A percentile compares a stretch with the other conserved stretches of the same genome.
These are phyloP conservation scores for Trypanosoma rangeli DNA, from an alignment of 208 protist genomes.

Conservation along the genomic window DNA sequence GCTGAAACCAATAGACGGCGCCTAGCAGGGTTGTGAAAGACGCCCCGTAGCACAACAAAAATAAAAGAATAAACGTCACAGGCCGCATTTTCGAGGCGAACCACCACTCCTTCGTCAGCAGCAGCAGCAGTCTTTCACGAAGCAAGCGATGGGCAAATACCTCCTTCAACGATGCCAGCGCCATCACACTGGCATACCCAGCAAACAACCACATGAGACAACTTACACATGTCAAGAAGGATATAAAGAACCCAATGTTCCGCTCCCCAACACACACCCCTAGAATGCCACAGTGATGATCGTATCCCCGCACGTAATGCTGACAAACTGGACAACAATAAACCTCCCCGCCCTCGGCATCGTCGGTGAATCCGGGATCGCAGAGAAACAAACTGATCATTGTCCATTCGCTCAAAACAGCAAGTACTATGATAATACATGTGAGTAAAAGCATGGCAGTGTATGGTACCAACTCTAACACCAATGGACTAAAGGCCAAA, in stretches of 20 bases:
- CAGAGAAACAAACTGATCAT: constrained; percentile 20
- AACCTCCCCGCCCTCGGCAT: constrained; percentile 16
- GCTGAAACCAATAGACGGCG: constrained; percentile 8
- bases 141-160: not conserved
- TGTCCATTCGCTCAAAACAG: constrained; percentile 11
- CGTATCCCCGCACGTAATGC: constrained; percentile 62
- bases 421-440: not conserved
- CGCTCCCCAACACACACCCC: constrained; percentile 71
- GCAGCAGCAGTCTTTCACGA: not conserved
- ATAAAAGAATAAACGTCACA: not conserved
- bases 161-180: not conserved
- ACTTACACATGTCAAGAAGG: constrained; percentile 34
- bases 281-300: constrained; percentile 81
- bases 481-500: constrained; percentile 5
- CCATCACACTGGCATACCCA: not conserved
- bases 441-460: not conserved
- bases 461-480: constrained; percentile 2
- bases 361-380: constrained; percentile 51
- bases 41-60: constrained; percentile 3
- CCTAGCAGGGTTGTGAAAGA: constrained; percentile 2
- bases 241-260: constrained; percentile 76
- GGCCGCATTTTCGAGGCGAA: not conserved
- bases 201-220: not conserved
- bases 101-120: constrained; percentile 16
- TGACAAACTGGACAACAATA: constrained; percentile 51